Percentiles rank a stretch among this genome's conserved stretches.
phyloP scores from a whole-genome alignment of 495 filamentous ascomycete species.

The Apiosordaria backusii region DNA sequence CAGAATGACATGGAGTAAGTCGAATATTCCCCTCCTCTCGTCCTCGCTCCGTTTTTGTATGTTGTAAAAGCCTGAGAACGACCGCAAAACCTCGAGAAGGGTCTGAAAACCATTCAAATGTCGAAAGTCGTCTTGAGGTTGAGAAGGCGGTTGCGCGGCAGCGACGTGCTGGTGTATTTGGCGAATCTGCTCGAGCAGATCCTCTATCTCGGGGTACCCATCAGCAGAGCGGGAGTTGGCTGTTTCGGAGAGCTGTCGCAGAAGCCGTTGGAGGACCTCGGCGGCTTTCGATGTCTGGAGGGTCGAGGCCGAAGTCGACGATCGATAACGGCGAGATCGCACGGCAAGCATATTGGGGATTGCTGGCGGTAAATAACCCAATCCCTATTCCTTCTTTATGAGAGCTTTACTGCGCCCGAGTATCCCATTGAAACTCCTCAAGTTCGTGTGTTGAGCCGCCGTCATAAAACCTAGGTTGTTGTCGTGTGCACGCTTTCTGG shows the following conservation, averaged over 20 bases:
- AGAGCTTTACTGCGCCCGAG: slow-evolving; percentile 16
- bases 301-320: slow-evolving; percentile 59
- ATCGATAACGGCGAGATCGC: slow-evolving; percentile 53
- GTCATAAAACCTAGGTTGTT: slow-evolving; percentile 17
- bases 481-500: slow-evolving; percentile 4
- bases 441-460: not conserved
- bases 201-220: slow-evolving; percentile 42
- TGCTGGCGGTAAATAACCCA: not conserved
- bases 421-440: slow-evolving; percentile 25
- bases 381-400: not conserved
- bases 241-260: slow-evolving; percentile 49
- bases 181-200: slow-evolving; percentile 39
- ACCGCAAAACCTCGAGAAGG: slow-evolving; percentile 62
- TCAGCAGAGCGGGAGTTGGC: slow-evolving; percentile 18
- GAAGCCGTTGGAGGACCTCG: slow-evolving; percentile 56
- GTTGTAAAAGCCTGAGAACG: slow-evolving; percentile 70
- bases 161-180: slow-evolving; percentile 48
- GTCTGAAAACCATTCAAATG: slow-evolving; percentile 75
- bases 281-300: slow-evolving; percentile 53
- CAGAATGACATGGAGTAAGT: slow-evolving; percentile 66
- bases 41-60: slow-evolving; percentile 54
- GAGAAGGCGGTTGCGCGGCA: slow-evolving; percentile 40
- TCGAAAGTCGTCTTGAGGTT: slow-evolving; percentile 74
- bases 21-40: slow-evolving; percentile 60
- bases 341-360: slow-evolving; percentile 39